Percentiles rank a stretch among this genome's conserved stretches.
Conservation (phyloP, 192 early-diverging fungal genomes). For the Entomortierella parvispora region DNA sequence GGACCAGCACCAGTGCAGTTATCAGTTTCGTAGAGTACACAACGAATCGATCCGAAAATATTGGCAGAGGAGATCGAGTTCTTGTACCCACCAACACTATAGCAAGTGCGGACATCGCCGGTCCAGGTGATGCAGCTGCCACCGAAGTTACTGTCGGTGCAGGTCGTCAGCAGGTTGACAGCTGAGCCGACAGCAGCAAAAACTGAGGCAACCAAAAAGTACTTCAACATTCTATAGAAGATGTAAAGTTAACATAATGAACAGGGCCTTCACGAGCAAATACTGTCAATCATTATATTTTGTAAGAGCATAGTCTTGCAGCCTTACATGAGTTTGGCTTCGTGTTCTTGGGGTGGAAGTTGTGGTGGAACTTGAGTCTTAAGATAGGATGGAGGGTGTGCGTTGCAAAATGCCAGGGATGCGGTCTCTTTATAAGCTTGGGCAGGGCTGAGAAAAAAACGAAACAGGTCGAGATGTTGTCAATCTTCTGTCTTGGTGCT, state of each 20-base stretch:
- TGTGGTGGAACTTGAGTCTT: constrained; percentile 10
- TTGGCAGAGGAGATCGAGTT: constrained; percentile 13
- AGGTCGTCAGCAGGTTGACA: constrained; percentile 10
- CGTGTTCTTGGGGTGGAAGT: constrained; percentile 1
- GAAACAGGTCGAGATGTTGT: constrained; percentile 7
- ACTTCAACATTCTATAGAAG: constrained; percentile 16
- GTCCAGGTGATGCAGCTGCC: constrained; percentile 14
- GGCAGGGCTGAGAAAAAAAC: constrained; percentile 10
- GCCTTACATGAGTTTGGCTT: constrained; percentile 15
- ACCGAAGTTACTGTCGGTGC: constrained; percentile 19
- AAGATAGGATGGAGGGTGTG: constrained; percentile 8
- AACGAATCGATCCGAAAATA: constrained; percentile 8
- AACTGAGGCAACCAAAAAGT: constrained; percentile 11
- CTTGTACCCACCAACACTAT: constrained; percentile 10
- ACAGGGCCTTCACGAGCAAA: constrained; percentile 3
- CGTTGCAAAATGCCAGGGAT: constrained; percentile 5
- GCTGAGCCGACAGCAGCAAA: constrained; percentile 13
- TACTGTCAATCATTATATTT: constrained; percentile 4
- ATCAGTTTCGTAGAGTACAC: constrained; percentile 4
- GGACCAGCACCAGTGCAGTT: constrained; percentile 8
- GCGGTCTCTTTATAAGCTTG: constrained; percentile 14
- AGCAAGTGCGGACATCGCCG: constrained; percentile 13
- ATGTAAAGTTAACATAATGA: constrained; percentile 10
- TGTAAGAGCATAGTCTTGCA: constrained; percentile 8
- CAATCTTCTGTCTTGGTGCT: constrained; percentile 2